phyloP scores from a whole-genome alignment of 1,284 basidiomycete genomes.

The Spongispora temasekensis region DNA sequence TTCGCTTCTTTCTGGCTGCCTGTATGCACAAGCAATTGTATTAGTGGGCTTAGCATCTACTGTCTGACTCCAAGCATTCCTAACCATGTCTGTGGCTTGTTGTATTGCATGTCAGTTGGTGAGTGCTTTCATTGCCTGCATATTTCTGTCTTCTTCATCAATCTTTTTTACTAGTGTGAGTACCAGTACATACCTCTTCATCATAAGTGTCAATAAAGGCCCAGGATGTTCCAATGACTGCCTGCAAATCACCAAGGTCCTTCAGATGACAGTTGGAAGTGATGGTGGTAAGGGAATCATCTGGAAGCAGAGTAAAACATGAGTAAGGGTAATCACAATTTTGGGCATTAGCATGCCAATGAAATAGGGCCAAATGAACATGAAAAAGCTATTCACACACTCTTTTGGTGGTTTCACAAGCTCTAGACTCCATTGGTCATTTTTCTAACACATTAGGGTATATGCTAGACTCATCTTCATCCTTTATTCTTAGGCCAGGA shows the following conservation, averaged over 20 bases:
- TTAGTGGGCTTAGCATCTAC: no score
- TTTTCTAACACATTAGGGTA: no score
- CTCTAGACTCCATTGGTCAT: no score
- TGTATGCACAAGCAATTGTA: no score
- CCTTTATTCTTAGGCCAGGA: no score
- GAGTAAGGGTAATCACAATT: not conserved
- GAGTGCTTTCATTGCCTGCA: not conserved
- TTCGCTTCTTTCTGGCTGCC: no score
- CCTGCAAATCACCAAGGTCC: not conserved
- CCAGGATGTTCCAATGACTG: not conserved
- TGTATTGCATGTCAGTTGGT: not conserved
- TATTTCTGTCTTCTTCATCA: not conserved
- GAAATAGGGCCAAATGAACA: conserved; percentile 1
- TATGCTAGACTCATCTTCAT: no score
- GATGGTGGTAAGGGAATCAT: conserved; percentile 3
- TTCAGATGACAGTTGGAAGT: not conserved
- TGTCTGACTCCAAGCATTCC: not conserved
- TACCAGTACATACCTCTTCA: no score
- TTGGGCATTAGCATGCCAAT: not conserved
- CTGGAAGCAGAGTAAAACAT: conserved; percentile 9
- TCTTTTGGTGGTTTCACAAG: not conserved
- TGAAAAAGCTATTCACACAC: conserved; percentile 1
- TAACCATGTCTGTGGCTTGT: not conserved
- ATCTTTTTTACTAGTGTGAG: conserved; percentile 2
- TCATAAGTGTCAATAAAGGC: not conserved